phyloP scores from a whole-genome alignment of 495 filamentous ascomycete genomes.

The Halenospora varia region DNA sequence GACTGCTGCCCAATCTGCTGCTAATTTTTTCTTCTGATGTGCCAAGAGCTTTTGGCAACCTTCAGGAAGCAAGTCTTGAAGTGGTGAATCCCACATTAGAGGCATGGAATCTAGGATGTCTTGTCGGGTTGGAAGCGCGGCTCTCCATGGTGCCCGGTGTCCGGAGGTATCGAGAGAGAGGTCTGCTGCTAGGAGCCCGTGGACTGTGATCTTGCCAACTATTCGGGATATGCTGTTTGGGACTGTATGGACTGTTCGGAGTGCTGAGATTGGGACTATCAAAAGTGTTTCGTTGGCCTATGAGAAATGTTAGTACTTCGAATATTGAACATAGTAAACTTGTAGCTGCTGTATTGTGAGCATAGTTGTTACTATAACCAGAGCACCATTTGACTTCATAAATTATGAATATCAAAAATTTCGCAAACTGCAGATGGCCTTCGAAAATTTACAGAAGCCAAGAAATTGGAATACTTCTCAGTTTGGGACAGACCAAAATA shows the following conservation, averaged over 20 bases:
- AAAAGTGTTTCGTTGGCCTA: slow-evolving; percentile 54
- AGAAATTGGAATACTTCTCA: too few relatives aligned
- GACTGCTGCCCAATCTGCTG: slow-evolving; percentile 55
- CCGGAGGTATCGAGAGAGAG: slow-evolving; percentile 47
- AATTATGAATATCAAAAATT: too few relatives aligned
- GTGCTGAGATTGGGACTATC: slow-evolving; percentile 56
- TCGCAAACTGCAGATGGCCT: too few relatives aligned
- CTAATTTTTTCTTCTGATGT: slow-evolving; percentile 59
- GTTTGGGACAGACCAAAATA: too few relatives aligned
- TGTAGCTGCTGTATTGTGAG: too few relatives aligned
- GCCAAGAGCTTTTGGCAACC: slow-evolving; percentile 45
- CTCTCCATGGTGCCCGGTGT: slow-evolving; percentile 53
- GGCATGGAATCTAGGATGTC: slow-evolving; percentile 65
- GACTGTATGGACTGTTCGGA: slow-evolving; percentile 59
- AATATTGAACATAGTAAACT: too few relatives aligned
- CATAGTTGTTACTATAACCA: too few relatives aligned
- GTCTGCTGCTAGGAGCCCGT: slow-evolving; percentile 68
- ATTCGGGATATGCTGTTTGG: slow-evolving; percentile 46
- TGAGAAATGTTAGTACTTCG: slow-evolving; percentile 19
- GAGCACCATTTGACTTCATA: too few relatives aligned
- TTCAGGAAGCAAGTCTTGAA: slow-evolving; percentile 45
- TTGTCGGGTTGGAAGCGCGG: slow-evolving; percentile 57
- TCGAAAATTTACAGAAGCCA: too few relatives aligned
- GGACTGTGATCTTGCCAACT: slow-evolving; percentile 52
- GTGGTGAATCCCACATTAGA: slow-evolving; percentile 55